A percentile compares a stretch with the other conserved stretches of the same genome.
These are phyloP conservation scores for Penicillium bialowiezense DNA, from an alignment of 495 filamentous ascomycete genomes.

Conservation along the genomic window DNA sequence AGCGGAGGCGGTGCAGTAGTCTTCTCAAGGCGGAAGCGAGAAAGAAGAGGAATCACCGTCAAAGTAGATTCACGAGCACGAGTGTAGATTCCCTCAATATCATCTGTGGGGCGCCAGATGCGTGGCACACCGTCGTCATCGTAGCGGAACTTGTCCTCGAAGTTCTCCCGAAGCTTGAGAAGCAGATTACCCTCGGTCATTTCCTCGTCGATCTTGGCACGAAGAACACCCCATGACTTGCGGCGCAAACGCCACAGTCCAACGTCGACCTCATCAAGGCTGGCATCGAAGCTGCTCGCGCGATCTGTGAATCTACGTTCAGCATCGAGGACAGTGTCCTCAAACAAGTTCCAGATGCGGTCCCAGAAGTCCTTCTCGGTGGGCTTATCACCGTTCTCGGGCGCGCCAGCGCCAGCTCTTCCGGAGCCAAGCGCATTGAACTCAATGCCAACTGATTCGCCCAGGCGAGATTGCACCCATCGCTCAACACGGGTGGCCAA, in stretches of 20 bases:
- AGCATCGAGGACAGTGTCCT: conserved; percentile 78
- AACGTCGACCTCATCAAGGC: conserved; percentile 84
- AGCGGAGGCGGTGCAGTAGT: conserved; percentile 76
- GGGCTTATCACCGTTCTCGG: conserved; percentile 72
- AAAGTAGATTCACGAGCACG: conserved; percentile 87
- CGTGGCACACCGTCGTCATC: conserved; percentile 91
- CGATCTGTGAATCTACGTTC: conserved; percentile 81
- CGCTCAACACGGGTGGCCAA: conserved; percentile 86
- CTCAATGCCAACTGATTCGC: conserved; percentile 84
- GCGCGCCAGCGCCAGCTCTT: conserved; percentile 73
- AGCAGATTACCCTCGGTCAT: conserved; percentile 96
- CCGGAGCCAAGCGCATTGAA: conserved; percentile 93
- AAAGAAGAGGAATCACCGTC: conserved; percentile 81
- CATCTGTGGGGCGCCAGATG: conserved; percentile 95
- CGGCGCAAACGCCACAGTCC: conserved; percentile 88
- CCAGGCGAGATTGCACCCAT: conserved; percentile 83
- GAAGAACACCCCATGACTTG: conserved; percentile 89
- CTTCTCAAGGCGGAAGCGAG: conserved; percentile 71
- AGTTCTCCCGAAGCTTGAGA: conserved; percentile 94
- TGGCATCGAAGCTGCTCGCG: conserved; percentile 90
- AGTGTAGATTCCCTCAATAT: conserved; percentile 94
- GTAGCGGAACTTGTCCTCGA: conserved; percentile 98
- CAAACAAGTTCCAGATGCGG: conserved; percentile 87
- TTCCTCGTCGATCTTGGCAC: conserved; percentile 92
- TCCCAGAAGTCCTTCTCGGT: conserved; percentile 90